Base-by-base conservation (phyloP, 140 eudicot species). In the Flaveria floridana region DNA sequence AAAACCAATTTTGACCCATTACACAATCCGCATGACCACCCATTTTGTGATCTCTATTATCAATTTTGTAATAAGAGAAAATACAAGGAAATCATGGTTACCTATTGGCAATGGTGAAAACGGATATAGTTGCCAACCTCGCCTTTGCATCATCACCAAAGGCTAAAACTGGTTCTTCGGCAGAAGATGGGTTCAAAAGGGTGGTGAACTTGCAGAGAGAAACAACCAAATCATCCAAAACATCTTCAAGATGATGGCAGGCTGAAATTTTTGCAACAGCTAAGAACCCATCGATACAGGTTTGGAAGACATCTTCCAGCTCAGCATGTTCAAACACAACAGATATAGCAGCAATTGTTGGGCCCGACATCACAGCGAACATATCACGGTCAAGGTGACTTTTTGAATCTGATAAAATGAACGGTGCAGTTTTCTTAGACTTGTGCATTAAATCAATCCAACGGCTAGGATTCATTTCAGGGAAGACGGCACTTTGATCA, bases 281-380 rank as follows among this genome's bases (percentile, higher is more conserved):
- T 79, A 86, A 80, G 83, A 90, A 90, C 64, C 98, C 98, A 65
- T 88, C 97, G 0, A 88, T 85, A 71, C 98, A 93, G 21, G 97
- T 83, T 74, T 85, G 90, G 74, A 86, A 88, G 52, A 90, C 96
- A 55, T 93, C 98, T 75, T 90, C 98, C 81, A 83, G 76, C 79
- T 90, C 98, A 26, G 96, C 96, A 78, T 88, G 87, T 47, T 93
- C 98, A 77, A 93, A 93, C 67, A 93, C 98, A 72, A 93, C 97
- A 56, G 98, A 93, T 46, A 93, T 85, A 18, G 98, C 98, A 76
- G 98, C 98, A 76, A 93, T 93, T 15, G 98, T 86, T 42, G 98
- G 98, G 63, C 98, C 98, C 2, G 98, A 88, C 96, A 90, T 87
- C 46, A 85, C 89, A 39, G 98, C 94, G 82, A 93, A 93, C 98